These are phyloP conservation scores for Chlamydomonas urium DNA, from an alignment of 139 green algal genomes.

Conservation along the genomic window DNA sequence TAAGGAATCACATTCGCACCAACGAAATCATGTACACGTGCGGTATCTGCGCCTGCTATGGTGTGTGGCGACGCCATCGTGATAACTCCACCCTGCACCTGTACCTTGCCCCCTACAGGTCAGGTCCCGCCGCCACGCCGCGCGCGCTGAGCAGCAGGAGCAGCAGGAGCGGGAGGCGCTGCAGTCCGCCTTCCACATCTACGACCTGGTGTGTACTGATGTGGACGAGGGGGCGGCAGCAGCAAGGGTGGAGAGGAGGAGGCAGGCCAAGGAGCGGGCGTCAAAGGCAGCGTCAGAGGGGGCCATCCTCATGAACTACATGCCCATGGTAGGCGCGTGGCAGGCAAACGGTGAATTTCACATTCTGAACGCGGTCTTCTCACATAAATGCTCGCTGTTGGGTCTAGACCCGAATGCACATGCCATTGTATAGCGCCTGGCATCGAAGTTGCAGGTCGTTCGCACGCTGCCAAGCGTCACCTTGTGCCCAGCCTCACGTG, in stretches of 20 bases:
- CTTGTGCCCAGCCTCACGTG: no score
- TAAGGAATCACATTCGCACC: neutral
- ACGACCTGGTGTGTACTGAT: slow-evolving; percentile 18
- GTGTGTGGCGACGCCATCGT: no score
- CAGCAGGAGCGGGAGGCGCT: neutral
- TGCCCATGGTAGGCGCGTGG: slow-evolving; percentile 15
- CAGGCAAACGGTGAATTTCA: no score
- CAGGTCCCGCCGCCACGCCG: slow-evolving; percentile 8
- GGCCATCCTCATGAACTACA: slow-evolving; percentile 21
- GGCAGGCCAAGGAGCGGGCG: neutral
- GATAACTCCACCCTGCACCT: no score
- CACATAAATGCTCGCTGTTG: no score
- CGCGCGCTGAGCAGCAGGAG: neutral
- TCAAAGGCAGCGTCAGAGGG: neutral
- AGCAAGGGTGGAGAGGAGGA: neutral
- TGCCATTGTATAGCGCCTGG: no score
- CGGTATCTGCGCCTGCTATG: neutral
- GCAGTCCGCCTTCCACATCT: slow-evolving; percentile 9
- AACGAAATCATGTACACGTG: neutral
- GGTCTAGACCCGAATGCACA: no score
- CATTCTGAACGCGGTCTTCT: no score
- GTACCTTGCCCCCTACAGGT: neutral
- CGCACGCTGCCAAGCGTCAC: no score
- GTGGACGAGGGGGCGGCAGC: slow-evolving; percentile 8
- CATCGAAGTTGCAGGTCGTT: no score